phyloP scores from a whole-genome alignment of 495 filamentous ascomycete genomes.

The Trichoderma parareesei region DNA sequence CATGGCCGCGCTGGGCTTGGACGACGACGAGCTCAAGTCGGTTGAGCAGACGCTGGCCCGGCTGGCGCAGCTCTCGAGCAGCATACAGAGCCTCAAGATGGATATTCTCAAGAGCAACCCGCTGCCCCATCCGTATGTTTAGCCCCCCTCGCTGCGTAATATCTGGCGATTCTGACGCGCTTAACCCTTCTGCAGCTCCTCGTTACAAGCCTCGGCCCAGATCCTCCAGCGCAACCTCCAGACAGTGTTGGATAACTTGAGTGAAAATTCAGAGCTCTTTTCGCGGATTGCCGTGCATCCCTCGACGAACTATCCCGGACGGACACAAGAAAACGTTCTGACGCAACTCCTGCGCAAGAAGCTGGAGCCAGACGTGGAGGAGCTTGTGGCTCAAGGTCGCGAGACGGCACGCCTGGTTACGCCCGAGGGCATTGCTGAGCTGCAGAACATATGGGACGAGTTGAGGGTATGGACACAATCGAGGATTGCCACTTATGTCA shows the following conservation, averaged over 20 bases:
- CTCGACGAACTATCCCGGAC: slow-evolving; percentile 64
- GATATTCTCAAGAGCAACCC: slow-evolving; percentile 26
- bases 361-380: slow-evolving; percentile 64
- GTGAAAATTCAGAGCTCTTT: slow-evolving; percentile 52
- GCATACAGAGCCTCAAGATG: slow-evolving; percentile 51
- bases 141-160: neutral
- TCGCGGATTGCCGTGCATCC: slow-evolving; percentile 61
- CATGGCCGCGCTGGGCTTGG: slow-evolving; percentile 43
- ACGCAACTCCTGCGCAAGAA: slow-evolving; percentile 68
- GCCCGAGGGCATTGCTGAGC: slow-evolving; percentile 16
- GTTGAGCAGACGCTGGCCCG: slow-evolving; percentile 70
- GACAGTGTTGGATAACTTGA: slow-evolving; percentile 49
- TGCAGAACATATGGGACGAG: slow-evolving; percentile 35
- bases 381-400: slow-evolving; percentile 59
- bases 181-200: slow-evolving; percentile 37
- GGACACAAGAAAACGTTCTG: slow-evolving; percentile 56
- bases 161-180: neutral
- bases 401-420: slow-evolving; percentile 21
- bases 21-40: slow-evolving; percentile 56
- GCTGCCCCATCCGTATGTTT: slow-evolving; percentile 28
- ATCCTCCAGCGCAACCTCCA: slow-evolving; percentile 59
- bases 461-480: slow-evolving; percentile 28
- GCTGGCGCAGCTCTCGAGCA: slow-evolving; percentile 58
- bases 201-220: slow-evolving; percentile 57
- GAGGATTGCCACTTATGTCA: slow-evolving; percentile 31